Evolutionary conservation across 2,329 filamentous ascomycete genomes (phyloP).

Genomic region (Penicillium sp.): DNA sequence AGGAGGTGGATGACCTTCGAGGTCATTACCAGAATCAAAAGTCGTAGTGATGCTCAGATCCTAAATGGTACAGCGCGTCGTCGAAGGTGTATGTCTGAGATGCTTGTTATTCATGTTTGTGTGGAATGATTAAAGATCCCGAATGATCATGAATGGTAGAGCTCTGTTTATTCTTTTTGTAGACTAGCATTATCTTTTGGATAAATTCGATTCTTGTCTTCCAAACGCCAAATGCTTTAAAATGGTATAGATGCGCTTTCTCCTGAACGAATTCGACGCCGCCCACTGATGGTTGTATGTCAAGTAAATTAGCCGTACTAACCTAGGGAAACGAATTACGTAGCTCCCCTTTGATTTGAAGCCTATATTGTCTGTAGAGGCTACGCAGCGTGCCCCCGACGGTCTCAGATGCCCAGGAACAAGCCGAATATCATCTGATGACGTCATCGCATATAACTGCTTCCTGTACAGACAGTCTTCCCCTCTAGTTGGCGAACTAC

Average conservation of each 20-base stretch:
- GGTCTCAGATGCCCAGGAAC: no score
- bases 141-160: neutral
- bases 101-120: slow-evolving; percentile 15
- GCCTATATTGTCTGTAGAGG: no score
- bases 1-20: slow-evolving; percentile 70
- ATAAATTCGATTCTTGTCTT: neutral
- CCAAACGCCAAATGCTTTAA: neutral
- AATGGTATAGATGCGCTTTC: neutral
- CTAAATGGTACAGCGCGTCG: neutral
- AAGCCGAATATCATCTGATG: neutral
- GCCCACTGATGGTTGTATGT: neutral
- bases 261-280: neutral
- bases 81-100: neutral
- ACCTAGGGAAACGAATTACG: no score
- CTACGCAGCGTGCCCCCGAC: no score
- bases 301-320: neutral
- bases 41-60: slow-evolving; percentile 27
- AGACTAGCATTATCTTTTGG: neutral
- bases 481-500: neutral
- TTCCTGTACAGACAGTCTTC: neutral
- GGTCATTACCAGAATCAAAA: slow-evolving; percentile 44
- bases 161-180: neutral
- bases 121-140: slow-evolving; percentile 11
- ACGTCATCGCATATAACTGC: neutral
- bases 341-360: no score